Base-by-base conservation (phyloP, 2,329 filamentous ascomycete species). In the Dendryphion nanum region DNA sequence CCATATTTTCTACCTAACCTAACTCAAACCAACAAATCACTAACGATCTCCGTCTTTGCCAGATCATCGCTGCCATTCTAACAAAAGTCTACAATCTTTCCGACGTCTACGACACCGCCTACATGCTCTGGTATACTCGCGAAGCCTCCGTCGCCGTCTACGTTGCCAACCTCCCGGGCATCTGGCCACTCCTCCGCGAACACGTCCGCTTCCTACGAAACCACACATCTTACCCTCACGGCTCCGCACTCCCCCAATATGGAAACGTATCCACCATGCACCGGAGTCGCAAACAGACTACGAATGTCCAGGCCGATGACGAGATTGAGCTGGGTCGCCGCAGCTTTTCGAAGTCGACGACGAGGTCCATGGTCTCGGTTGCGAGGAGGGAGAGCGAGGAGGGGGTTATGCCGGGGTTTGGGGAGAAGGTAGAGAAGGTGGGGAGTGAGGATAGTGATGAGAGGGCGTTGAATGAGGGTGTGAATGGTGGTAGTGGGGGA, bases 101-200 rank as follows among this genome's bases (percentile, higher is more conserved):
- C 4, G 55, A 68, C 18, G 55, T 69, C 14, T 72, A 72, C 50
- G 64, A 46, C 6, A 54, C 57, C 1, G 44, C 47, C 12, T 66
- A 66, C 44, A 66, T 67, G 64, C 55, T 72, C 14, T 79, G 76
- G 75, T 78, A 78, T 52, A 66, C 71, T 15, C 67, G 76, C 38
- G 76, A 80, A 65, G 71, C 74, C 7, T 70, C 65, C 18, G 73
- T 76, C 2, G 75, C 74, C 6, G 64, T 78, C 4, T 71, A 72
- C 42, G 74, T 79, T 7, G 68, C 73, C 44, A 79, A 79, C 48
- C 59, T 78, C 3, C 76, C 76, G 1, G 64, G 73, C 33, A 70
- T 77, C 37, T 79, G 75, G 74, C 69, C 73, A 1, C 64, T 79
- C 12, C 52, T 78, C 30, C 68, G 71, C 18, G 66, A 71, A 35